Evolutionary conservation across 179 eudicot species (phyloP), one percentile per base, ranked within the genome.

Genomic region (Drosera spatulata): DNA sequence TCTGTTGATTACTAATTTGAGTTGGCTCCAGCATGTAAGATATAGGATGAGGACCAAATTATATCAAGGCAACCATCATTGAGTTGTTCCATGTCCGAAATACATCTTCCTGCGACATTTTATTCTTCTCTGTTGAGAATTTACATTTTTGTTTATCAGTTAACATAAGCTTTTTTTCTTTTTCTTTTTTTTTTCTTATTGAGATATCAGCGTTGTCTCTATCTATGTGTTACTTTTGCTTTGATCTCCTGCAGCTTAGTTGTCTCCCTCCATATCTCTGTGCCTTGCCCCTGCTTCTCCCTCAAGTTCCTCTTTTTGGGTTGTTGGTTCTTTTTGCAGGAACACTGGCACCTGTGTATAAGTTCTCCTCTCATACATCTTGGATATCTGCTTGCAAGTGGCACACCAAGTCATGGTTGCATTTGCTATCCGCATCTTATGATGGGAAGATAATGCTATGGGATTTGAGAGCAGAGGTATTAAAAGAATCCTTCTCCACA

Each of bases 391-490:
- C 90, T 68, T 84, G 90, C 90, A 93, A 89, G 69, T 93, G 99
- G 99, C 96, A 93, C 65, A 58, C 56, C 1, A 83, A 77, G 69
- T 93, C 99, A 39, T 86, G 87, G 93, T 81, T 79, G 64, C 95
- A 93, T 84, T 75, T 93, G 74, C 81, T 74, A 61, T 79, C 99
- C 45, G 75, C 90, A 48, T 89, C 96, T 51, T 86, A 86, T 68
- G 99, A 93, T 68, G 96, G 99, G 71, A 93, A 86, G 74, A 79
- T 89, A 56, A 89, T 89, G 95, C 64, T 89, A 8, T 93, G 99
- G 96, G 99, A 93, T 75, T 69, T 86, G 38, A 89, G 96, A 82
- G 89, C 96, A 66, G 88, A 87, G 87, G 98, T 91, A 82, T 43
- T 7, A 39, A 14, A 6, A 33, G 41, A 40, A 12, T 53, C 59